These are phyloP conservation scores for Boletus pseudopeckii DNA, from an alignment of 768 basidiomycete species.

Conservation along the genomic window DNA sequence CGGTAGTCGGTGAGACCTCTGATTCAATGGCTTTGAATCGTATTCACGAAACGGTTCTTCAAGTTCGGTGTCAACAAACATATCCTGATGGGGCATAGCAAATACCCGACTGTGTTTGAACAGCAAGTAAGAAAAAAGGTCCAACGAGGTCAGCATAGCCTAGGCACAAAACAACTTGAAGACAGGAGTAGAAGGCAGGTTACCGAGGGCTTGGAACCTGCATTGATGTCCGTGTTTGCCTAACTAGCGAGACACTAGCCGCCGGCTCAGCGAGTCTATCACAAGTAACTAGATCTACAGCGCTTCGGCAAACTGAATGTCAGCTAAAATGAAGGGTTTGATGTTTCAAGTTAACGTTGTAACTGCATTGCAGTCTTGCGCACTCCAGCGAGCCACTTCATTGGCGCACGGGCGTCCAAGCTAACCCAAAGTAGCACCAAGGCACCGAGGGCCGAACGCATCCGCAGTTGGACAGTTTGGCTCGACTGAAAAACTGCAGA, in stretches of 20 bases:
- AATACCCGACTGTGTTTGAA: neutral
- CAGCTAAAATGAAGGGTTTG: neutral
- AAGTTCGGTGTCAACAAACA: too few species aligned
- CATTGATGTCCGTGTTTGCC: neutral
- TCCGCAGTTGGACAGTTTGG: neutral
- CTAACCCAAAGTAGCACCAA: neutral
- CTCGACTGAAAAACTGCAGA: neutral
- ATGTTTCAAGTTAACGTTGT: neutral
- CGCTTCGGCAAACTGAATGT: neutral
- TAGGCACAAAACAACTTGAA: neutral
- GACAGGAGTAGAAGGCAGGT: neutral
- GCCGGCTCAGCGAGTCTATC: too few species aligned
- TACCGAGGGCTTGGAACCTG: neutral
- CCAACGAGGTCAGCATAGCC: neutral
- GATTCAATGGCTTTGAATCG: too few species aligned
- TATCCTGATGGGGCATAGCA: neutral
- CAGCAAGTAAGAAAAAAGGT: neutral
- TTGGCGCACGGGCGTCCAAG: neutral
- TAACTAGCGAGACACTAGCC: too few species aligned
- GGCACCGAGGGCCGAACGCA: neutral
- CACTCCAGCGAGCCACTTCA: neutral
- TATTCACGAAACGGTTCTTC: too few species aligned
- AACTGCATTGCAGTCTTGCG: neutral
- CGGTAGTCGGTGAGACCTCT: too few species aligned
- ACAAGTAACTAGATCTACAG: too few species aligned